A percentile compares a stretch with the other conserved stretches of the same genome.
Conservation (phyloP, 2,329 filamentous ascomycete genomes). For the Corniculantispora saksenae region DNA sequence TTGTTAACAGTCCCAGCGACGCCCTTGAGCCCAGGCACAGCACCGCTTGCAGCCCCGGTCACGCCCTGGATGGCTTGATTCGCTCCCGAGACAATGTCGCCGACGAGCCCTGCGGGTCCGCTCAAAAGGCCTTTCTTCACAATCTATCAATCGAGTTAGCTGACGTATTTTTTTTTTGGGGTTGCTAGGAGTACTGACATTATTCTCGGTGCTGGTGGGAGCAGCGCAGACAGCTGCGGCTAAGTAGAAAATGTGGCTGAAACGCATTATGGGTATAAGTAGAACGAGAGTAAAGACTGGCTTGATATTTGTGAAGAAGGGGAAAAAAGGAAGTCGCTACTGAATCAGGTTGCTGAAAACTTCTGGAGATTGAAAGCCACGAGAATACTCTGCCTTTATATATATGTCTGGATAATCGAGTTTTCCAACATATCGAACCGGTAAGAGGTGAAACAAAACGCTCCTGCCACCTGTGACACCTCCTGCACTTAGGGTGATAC, state of each 20-base stretch:
- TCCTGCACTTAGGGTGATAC: neutral
- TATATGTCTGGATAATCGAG: neutral
- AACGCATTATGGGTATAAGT: neutral
- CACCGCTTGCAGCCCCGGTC: neutral
- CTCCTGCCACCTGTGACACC: neutral
- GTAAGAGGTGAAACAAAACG: neutral
- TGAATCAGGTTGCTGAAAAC: neutral
- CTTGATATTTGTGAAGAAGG: neutral
- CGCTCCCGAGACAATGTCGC: neutral
- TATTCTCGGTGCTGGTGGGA: neutral
- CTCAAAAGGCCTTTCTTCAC: neutral
- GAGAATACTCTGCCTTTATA: neutral
- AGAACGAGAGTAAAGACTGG: neutral
- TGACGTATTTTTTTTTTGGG: neutral
- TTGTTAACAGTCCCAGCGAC: neutral
- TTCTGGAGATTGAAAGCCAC: neutral
- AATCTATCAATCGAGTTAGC: neutral
- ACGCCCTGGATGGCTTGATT: neutral
- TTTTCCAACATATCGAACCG: neutral
- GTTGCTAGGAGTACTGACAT: neutral
- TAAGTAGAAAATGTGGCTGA: neutral
- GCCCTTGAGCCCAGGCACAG: neutral
- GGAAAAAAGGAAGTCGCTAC: neutral
- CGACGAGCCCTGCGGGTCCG: neutral
- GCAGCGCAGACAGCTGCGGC: neutral